Percentiles rank a stretch among this genome's conserved stretches.
These are phyloP conservation scores for Rhododendron ovatum DNA, from an alignment of 148 eudicot genomes.

Conservation along the genomic window DNA sequence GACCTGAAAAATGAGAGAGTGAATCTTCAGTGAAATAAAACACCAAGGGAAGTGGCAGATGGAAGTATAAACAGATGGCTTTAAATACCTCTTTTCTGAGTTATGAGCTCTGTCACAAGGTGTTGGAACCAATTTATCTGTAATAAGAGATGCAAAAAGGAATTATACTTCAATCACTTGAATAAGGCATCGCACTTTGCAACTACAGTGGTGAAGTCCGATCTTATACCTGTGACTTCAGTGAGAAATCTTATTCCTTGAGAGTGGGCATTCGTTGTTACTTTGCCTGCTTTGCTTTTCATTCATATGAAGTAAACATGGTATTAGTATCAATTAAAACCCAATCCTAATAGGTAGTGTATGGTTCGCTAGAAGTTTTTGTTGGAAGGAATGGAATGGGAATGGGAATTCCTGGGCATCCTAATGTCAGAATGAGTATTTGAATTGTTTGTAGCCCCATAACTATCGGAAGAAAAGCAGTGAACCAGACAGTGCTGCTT, in stretches of 20 bases:
- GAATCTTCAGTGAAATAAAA: conserved; percentile 7
- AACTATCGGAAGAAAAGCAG: not conserved
- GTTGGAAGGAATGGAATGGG: not conserved
- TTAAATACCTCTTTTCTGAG: conserved; percentile 46
- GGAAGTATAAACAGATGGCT: not conserved
- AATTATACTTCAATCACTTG: not conserved
- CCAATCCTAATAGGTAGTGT: not conserved
- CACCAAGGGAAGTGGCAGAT: not conserved
- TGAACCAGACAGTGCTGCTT: not conserved
- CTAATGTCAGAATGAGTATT: not conserved
- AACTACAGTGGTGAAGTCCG: conserved; percentile 7
- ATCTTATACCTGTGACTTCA: conserved; percentile 68
- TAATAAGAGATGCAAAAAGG: not conserved
- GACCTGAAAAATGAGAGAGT: conserved; percentile 19
- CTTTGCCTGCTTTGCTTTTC: conserved; percentile 71
- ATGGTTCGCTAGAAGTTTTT: not conserved
- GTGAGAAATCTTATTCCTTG: conserved; percentile 88
- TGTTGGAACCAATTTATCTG: conserved; percentile 44
- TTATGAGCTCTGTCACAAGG: conserved; percentile 26
- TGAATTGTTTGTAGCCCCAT: not conserved
- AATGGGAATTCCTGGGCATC: not conserved
- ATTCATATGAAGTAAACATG: not conserved
- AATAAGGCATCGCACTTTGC: not conserved
- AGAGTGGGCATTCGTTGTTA: conserved; percentile 72
- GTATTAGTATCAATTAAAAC: not conserved